Conservation (phyloP, 2,329 filamentous ascomycete genomes). For the Neofusicoccum ribis region DNA sequence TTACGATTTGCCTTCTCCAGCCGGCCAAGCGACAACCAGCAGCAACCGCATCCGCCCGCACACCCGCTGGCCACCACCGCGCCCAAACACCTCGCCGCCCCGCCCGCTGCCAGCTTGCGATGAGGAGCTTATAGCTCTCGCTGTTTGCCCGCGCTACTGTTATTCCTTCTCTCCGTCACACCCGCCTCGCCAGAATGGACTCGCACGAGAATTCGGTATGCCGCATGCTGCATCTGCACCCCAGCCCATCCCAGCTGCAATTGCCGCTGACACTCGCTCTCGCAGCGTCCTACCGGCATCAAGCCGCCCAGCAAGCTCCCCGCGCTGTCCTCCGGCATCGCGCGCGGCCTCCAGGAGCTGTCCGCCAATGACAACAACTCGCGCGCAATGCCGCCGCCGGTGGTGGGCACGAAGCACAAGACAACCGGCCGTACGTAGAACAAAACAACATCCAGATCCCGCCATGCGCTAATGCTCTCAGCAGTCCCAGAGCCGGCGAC, state of each 20-base stretch:
- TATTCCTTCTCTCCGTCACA: conserved; percentile 14
- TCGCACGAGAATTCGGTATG: conserved; percentile 18
- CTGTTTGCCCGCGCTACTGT: conserved; percentile 13
- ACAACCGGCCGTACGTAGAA: conserved; percentile 47
- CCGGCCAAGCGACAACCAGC: neutral
- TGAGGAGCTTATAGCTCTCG: conserved; percentile 19
- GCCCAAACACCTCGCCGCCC: neutral
- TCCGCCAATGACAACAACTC: conserved; percentile 55
- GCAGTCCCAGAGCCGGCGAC: conserved; percentile 49
- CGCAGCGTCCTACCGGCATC: conserved; percentile 29
- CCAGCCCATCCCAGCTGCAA: neutral
- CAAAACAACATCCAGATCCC: conserved; percentile 28
- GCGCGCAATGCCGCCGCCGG: conserved; percentile 47
- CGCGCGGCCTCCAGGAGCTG: conserved; percentile 49
- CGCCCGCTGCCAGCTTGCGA: conserved; percentile 1
- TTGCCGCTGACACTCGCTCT: neutral
- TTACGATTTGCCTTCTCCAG: neutral
- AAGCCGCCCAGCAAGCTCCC: conserved; percentile 36
- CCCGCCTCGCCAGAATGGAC: conserved; percentile 11
- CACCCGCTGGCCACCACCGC: neutral
- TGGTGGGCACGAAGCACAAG: conserved; percentile 52
- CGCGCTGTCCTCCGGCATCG: conserved; percentile 27
- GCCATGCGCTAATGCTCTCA: conserved; percentile 27
- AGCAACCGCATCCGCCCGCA: neutral
- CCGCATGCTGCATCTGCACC: neutral